Evolutionary conservation across 129 eudicot genomes (phyloP).

Genomic region (Artemisia annua): DNA sequence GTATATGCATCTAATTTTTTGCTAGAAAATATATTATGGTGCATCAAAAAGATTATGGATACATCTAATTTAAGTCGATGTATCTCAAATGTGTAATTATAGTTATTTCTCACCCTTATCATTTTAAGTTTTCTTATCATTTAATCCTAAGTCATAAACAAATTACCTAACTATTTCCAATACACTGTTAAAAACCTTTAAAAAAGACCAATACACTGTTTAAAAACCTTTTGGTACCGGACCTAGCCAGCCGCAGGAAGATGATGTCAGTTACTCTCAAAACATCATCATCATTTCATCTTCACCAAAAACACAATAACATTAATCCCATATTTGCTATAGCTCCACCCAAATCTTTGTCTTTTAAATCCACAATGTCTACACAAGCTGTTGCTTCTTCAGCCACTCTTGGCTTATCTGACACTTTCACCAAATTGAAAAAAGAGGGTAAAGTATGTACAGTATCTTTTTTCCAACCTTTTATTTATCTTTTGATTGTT

Average conservation of each 20-base stretch:
- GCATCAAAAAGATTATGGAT: too few relatives aligned
- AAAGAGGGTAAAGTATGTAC: constrained; percentile 65
- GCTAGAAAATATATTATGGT: too few relatives aligned
- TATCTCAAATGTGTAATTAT: too few relatives aligned
- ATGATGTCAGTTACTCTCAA: constrained; percentile 44
- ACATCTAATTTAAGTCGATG: too few relatives aligned
- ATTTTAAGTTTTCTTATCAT: too few relatives aligned
- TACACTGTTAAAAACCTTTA: too few relatives aligned
- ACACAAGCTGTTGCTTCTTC: constrained; percentile 41
- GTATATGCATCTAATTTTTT: too few relatives aligned
- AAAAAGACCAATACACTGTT: too few relatives aligned
- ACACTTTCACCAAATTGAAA: constrained; percentile 71
- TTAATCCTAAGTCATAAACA: too few relatives aligned
- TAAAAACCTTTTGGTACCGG: too few relatives aligned
- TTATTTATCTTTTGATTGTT: background rate
- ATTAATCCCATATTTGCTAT: constrained; percentile 23
- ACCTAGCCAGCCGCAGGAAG: background rate
- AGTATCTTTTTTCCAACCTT: background rate
- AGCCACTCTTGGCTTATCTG: constrained; percentile 56
- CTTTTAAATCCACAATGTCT: constrained; percentile 52
- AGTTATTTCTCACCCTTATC: too few relatives aligned
- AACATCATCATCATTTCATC: constrained; percentile 37
- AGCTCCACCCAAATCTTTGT: background rate
- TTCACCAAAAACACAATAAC: constrained; percentile 16
- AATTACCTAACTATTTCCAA: too few relatives aligned